A percentile compares a stretch with the other conserved stretches of the same genome.
Evolutionary conservation across 345 rosid genomes (phyloP).

Genomic region (Rhizophora apiculata): DNA sequence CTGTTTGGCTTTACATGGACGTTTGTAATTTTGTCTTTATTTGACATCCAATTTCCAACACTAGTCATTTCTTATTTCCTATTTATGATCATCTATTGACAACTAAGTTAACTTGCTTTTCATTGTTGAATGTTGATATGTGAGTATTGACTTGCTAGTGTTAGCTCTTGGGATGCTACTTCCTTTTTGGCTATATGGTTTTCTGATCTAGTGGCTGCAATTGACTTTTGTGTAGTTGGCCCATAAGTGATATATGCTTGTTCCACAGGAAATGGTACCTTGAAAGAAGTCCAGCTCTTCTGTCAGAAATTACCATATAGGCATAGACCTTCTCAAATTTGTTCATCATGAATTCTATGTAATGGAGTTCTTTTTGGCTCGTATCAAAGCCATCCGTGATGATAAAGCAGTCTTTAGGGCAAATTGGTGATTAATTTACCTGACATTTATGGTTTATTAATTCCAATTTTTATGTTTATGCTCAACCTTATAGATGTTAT

Average conservation of each 20-base stretch:
- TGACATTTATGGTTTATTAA: slow-evolving; percentile 7
- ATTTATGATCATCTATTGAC: background rate
- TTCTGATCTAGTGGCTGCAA: background rate
- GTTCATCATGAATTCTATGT: background rate
- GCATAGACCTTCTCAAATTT: too few species aligned
- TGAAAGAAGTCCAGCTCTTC: too few species aligned
- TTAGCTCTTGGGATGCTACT: background rate
- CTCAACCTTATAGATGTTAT: background rate
- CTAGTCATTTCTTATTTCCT: background rate
- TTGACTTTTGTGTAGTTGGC: background rate
- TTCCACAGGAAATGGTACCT: background rate
- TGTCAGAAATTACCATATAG: too few species aligned
- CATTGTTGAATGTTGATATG: background rate
- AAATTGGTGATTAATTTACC: background rate
- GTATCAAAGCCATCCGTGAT: background rate
- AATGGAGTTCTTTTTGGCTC: background rate
- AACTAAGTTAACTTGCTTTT: background rate
- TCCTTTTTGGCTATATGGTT: background rate
- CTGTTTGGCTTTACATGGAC: background rate
- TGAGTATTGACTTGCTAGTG: background rate
- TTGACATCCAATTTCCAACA: background rate
- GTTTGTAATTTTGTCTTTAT: background rate
- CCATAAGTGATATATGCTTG: background rate
- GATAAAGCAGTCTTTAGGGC: background rate
- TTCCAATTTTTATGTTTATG: background rate